Evolutionary conservation across 2,329 filamentous ascomycete species (phyloP).

Genomic region (Lachnum nothofagi): DNA sequence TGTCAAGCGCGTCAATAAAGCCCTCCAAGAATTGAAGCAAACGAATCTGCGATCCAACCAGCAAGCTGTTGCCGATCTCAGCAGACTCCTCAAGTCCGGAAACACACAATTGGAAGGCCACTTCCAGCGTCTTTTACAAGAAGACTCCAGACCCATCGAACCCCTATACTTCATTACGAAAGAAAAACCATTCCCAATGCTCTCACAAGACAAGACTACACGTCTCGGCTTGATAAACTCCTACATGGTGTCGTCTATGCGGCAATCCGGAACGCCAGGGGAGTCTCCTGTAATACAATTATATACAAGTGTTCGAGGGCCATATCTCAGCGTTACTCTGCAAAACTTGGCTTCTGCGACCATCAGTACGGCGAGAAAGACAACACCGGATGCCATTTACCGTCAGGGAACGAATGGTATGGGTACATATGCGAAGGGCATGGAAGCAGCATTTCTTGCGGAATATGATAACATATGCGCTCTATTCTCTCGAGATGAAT

Average conservation of each 20-base stretch:
- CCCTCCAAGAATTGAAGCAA: slow-evolving; percentile 75
- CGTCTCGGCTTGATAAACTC: slow-evolving; percentile 73
- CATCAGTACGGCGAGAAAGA: slow-evolving; percentile 75
- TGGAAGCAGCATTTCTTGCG: slow-evolving; percentile 80
- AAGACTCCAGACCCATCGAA: slow-evolving; percentile 76
- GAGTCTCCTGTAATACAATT: slow-evolving; percentile 72
- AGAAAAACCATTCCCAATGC: slow-evolving; percentile 73
- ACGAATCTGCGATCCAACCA: slow-evolving; percentile 93
- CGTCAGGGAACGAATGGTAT: slow-evolving; percentile 86
- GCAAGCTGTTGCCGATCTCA: slow-evolving; percentile 76
- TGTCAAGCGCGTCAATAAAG: slow-evolving; percentile 80
- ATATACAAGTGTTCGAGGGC: slow-evolving; percentile 79
- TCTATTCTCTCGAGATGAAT: slow-evolving; percentile 81
- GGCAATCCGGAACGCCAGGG: slow-evolving; percentile 41
- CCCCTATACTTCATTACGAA: slow-evolving; percentile 92
- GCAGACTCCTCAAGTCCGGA: slow-evolving; percentile 69
- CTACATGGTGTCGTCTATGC: slow-evolving; percentile 61
- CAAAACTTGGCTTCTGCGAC: slow-evolving; percentile 85
- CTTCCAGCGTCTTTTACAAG: slow-evolving; percentile 72
- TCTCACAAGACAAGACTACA: slow-evolving; percentile 71
- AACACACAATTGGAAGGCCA: slow-evolving; percentile 78
- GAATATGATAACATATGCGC: slow-evolving; percentile 89
- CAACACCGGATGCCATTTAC: slow-evolving; percentile 75
- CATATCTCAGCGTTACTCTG: slow-evolving; percentile 76
- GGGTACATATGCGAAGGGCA: slow-evolving; percentile 76